Base-by-base conservation (phyloP, 306 rosid genomes). In the Lagenaria siceraria region DNA sequence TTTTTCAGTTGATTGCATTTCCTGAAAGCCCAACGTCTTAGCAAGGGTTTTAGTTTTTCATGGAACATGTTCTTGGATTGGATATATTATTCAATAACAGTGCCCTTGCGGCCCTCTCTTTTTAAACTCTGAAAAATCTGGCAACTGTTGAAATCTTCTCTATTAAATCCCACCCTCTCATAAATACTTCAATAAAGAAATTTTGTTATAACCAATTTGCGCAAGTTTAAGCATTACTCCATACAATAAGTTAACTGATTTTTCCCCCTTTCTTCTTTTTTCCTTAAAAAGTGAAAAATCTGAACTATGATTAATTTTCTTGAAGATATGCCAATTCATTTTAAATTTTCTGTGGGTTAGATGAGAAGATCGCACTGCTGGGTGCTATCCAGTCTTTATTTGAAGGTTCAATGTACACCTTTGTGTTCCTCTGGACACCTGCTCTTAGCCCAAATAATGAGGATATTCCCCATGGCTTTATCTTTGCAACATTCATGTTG, bases 401-500 rank as follows among this genome's bases (percentile, higher is more conserved):
- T 84, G 99, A 95, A 89, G 99, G 99, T 77, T 95, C 99, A 22
- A 95, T 95, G 99, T 95, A 95, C 75, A 95, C 97, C 71, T 93
- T 92, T 81, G 89, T 95, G 82, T 95, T 95, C 85, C 96, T 95
- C 7, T 95, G 99, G 99, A 95, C 99, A 79, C 99, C 99, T 61
- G 99, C 99, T 61, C 79, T 95, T 84, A 95, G 99, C 85, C 99
- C 97, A 84, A 92, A 92, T 61, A 90, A 95, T 51, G 99, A 95
- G 90, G 97, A 92, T 18, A 92, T 95, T 82, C 99, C 99, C 56
- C 99, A 95, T 71, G 99, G 99, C 83, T 95, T 95, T 84, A 95
- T 95, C 84, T 95, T 95, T 85, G 99, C 99, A 22, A 95, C 99
- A 75, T 92, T 95, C 81, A 92, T 95, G 99, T 80, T 95, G 79